These are phyloP conservation scores for Carnegiea gigantea DNA, from an alignment of 179 eudicot species.

Conservation along the genomic window DNA sequence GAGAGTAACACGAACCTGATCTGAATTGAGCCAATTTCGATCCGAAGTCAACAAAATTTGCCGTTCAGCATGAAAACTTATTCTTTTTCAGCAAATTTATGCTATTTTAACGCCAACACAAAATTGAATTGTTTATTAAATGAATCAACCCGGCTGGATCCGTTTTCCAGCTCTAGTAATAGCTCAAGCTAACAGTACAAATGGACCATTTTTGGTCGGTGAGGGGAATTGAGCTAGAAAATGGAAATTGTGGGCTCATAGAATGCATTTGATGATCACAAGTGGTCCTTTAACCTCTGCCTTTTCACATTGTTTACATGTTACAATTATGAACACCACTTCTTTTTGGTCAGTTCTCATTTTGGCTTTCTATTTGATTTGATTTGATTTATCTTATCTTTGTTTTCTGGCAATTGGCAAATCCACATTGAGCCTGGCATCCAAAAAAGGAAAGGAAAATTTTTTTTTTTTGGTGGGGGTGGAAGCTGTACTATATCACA, in stretches of 20 bases:
- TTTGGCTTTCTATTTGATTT: not conserved
- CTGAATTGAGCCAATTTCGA: too few relatives aligned
- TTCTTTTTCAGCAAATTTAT: too few relatives aligned
- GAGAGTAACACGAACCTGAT: too few relatives aligned
- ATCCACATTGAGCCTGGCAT: not conserved
- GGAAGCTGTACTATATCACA: not conserved
- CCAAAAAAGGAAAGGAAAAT: not conserved
- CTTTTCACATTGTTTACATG: slow-evolving; percentile 9
- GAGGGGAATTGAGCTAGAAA: not conserved
- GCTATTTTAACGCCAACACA: too few relatives aligned
- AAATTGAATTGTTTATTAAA: too few relatives aligned
- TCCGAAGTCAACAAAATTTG: too few relatives aligned
- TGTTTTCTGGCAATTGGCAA: not conserved
- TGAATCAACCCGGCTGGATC: too few relatives aligned
- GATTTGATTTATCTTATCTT: not conserved
- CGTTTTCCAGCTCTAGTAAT: too few relatives aligned
- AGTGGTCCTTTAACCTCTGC: not conserved
- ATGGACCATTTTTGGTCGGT: not conserved
- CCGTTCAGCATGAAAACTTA: too few relatives aligned
- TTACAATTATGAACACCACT: not conserved
- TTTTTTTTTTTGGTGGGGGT: too few relatives aligned
- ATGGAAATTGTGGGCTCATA: not conserved
- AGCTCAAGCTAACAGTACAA: not conserved
- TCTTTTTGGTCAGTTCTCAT: not conserved
- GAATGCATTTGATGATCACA: not conserved